phyloP scores from a whole-genome alignment of 495 filamentous ascomycete genomes.

The Hypoxylon rickii region DNA sequence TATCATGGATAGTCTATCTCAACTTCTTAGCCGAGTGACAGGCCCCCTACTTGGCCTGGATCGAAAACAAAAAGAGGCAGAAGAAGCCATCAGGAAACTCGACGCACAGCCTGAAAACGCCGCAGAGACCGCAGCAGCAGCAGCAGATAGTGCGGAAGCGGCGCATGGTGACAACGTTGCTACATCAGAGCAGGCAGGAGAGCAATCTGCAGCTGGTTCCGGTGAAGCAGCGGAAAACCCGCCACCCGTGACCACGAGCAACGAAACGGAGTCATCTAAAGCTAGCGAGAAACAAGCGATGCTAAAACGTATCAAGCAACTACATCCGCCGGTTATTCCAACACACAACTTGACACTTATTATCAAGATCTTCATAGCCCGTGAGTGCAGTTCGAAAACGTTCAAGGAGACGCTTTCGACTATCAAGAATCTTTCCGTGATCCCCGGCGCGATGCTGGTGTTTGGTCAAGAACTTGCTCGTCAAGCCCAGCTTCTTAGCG shows the following conservation, averaged over 20 bases:
- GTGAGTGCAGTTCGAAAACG: conserved; percentile 94
- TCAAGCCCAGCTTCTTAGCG: conserved; percentile 81
- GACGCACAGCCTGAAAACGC: conserved; percentile 45
- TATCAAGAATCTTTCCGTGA: conserved; percentile 94
- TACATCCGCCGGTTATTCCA: conserved; percentile 85
- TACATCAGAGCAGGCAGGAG: conserved; percentile 5
- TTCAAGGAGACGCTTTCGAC: conserved; percentile 96
- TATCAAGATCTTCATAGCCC: conserved; percentile 91
- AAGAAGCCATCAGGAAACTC: conserved; percentile 63
- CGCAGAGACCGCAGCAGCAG: conserved; percentile 32
- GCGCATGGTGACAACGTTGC: conserved; percentile 3
- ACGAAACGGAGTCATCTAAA: conserved; percentile 49
- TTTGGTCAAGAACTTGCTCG: conserved; percentile 89
- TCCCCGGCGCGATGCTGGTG: conserved; percentile 85
- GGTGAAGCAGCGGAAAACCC: conserved; percentile 32
- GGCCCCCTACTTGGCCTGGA: conserved; percentile 81
- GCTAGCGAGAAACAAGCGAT: conserved; percentile 56
- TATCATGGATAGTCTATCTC: conserved; percentile 92
- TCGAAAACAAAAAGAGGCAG: conserved; percentile 75
- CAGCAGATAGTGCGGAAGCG: conserved; percentile 22
- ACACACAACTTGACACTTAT: conserved; percentile 89
- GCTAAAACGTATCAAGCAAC: conserved; percentile 70
- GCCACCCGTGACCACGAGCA: conserved; percentile 17
- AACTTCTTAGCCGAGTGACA: conserved; percentile 84
- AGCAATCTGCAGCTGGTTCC: conserved; percentile 22